Evolutionary conservation across 129 eudicot species (phyloP).

Genomic region (Centella asiatica): DNA sequence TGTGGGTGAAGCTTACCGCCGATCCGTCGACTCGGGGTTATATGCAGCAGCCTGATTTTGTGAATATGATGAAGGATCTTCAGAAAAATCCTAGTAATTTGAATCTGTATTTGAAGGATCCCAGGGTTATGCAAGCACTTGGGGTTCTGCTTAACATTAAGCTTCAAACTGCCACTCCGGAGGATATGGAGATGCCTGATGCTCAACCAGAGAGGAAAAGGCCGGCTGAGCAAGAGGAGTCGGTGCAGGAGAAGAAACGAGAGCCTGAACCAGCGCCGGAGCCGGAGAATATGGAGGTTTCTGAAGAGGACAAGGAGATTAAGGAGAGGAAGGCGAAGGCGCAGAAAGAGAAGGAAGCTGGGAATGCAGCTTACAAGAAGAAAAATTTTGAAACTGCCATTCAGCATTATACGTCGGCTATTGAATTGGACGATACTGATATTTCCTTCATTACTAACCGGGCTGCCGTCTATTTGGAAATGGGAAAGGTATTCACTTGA

Average conservation of each 20-base stretch:
- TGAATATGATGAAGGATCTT: conserved; percentile 74
- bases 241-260: conserved; percentile 54
- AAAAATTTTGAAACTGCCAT: conserved; percentile 87
- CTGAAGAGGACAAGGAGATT: conserved; percentile 58
- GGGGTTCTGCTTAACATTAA: conserved; percentile 70
- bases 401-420: conserved; percentile 51
- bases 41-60: conserved; percentile 81
- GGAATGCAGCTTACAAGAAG: conserved; percentile 93
- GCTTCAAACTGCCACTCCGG: conserved; percentile 31
- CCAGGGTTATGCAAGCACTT: conserved; percentile 91
- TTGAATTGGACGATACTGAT: conserved; percentile 80
- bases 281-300: conserved; percentile 57
- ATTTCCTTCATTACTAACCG: conserved; percentile 78
- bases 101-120: conserved; percentile 85
- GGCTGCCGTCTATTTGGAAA: conserved; percentile 95
- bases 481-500: conserved; percentile 66
- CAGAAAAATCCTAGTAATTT: conserved; percentile 69
- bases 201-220: conserved; percentile 43
- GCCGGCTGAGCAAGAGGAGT: conserved; percentile 40
- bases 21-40: conserved; percentile 62
- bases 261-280: conserved; percentile 32
- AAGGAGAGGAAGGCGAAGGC: conserved; percentile 63
- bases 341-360: conserved; percentile 77
- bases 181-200: conserved; percentile 42
- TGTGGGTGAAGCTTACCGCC: conserved; percentile 82